Conservation (phyloP, 2,329 filamentous ascomycete species). For the Calonectria pseudoreteaudii region DNA sequence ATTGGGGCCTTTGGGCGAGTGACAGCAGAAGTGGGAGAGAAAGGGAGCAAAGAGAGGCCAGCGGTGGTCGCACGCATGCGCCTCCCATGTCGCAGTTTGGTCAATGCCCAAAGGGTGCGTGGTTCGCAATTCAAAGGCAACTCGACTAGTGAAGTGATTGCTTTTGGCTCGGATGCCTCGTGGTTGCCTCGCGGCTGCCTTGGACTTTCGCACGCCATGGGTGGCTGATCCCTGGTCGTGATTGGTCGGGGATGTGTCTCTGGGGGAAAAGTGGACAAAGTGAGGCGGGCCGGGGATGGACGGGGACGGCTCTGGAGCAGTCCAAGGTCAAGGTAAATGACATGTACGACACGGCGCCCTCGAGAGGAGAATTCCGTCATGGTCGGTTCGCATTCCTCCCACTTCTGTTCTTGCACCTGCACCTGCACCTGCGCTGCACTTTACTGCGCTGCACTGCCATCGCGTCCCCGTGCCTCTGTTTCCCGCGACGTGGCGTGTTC, state of each 20-base stretch:
- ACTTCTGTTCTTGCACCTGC: neutral
- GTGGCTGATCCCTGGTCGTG: neutral
- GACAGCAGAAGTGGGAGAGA: neutral
- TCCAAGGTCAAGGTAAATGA: conserved; percentile 3
- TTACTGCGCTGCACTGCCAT: conserved; percentile 6
- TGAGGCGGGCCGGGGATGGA: conserved; percentile 18
- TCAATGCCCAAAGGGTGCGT: neutral
- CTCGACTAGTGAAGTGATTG: conserved; percentile 4
- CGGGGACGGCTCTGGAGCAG: neutral
- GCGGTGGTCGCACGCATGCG: neutral
- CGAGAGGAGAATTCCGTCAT: conserved; percentile 5
- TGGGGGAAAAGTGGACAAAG: conserved; percentile 14
- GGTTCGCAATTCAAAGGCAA: conserved; percentile 23
- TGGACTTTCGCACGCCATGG: neutral
- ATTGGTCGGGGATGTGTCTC: conserved; percentile 11
- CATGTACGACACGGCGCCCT: conserved; percentile 5
- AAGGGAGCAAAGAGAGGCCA: neutral
- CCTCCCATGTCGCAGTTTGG: neutral
- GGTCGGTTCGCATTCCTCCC: neutral
- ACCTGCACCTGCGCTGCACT: neutral
- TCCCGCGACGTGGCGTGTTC: conserved; percentile 14
- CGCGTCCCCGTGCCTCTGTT: conserved; percentile 4
- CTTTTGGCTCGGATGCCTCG: neutral
- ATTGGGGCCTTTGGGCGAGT: too few species aligned
- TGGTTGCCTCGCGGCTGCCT: conserved; percentile 29